These are phyloP conservation scores for Pichia sp. DNA, from an alignment of 1,139 yeast genomes.

Conservation along the genomic window DNA sequence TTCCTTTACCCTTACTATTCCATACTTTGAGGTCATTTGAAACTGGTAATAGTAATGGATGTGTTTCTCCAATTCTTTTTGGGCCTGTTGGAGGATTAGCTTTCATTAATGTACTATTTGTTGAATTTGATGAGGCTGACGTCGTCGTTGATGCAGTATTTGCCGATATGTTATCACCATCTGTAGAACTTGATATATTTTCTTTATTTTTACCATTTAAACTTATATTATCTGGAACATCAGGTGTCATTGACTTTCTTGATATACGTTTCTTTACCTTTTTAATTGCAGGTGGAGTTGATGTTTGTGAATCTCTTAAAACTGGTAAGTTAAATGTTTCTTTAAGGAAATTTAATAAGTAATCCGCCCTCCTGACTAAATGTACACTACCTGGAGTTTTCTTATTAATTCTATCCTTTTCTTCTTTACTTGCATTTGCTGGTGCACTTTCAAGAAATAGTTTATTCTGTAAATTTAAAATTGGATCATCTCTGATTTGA, in stretches of 20 bases:
- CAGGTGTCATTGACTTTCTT: constrained; percentile 20
- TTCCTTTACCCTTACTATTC: constrained; percentile 73
- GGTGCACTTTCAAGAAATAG: constrained; percentile 51
- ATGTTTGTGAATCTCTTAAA: constrained; percentile 17
- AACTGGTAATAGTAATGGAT: constrained; percentile 53
- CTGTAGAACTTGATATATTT: background rate
- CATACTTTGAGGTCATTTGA: constrained; percentile 66
- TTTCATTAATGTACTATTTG: background rate
- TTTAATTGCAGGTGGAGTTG: constrained; percentile 12
- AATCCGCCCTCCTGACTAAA: constrained; percentile 88
- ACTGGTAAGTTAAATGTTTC: constrained; percentile 32
- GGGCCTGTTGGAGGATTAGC: constrained; percentile 15
- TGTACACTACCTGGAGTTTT: constrained; percentile 82
- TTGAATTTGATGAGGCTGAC: background rate
- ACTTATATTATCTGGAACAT: constrained; percentile 1
- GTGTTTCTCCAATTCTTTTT: constrained; percentile 14
- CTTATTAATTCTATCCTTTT: constrained; percentile 37
- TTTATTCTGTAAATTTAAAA: constrained; percentile 79
- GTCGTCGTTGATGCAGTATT: constrained; percentile 2
- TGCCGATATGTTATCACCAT: constrained; percentile 2
- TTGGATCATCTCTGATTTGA: constrained; percentile 91
- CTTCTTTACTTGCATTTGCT: constrained; percentile 29
- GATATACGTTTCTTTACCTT: constrained; percentile 6
- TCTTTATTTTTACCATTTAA: background rate
- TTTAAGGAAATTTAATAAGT: constrained; percentile 62